Conservation (phyloP, 2,329 filamentous ascomycete species). For the Shiraia sp. region DNA sequence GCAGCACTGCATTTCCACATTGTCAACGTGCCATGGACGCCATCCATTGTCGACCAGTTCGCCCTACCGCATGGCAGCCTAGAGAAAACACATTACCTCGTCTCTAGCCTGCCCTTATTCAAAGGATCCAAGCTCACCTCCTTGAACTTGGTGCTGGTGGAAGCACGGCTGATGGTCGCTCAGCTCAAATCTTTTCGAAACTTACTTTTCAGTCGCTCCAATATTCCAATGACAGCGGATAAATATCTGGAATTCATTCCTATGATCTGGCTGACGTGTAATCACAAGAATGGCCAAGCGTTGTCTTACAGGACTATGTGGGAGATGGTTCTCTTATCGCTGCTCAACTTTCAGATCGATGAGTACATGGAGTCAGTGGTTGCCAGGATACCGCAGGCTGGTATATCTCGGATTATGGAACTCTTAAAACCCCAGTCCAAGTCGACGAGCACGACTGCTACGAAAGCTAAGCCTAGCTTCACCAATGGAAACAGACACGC, state of each 20-base stretch:
- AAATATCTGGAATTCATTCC: constrained; percentile 32
- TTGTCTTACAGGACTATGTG: constrained; percentile 12
- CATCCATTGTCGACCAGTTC: neutral
- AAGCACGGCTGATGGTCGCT: neutral
- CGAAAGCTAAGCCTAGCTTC: too few species aligned
- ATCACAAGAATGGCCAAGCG: constrained; percentile 4
- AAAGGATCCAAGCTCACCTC: neutral
- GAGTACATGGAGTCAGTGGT: constrained; percentile 31
- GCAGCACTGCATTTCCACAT: constrained; percentile 21
- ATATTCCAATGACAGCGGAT: constrained; percentile 9
- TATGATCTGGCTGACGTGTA: constrained; percentile 26
- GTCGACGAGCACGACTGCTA: neutral
- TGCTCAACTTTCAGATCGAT: constrained; percentile 32
- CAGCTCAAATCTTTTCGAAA: neutral
- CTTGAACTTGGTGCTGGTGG: neutral
- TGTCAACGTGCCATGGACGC: neutral
- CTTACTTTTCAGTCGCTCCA: neutral
- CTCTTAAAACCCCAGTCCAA: neutral
- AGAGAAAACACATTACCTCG: neutral
- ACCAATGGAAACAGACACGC: too few species aligned
- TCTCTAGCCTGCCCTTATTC: neutral
- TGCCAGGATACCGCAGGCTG: neutral
- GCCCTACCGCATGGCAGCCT: neutral
- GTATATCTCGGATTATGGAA: neutral
- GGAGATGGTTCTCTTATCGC: constrained; percentile 33